Evolutionary conservation across 306 rosid species (phyloP), one percentile per base, ranked within the genome.

Genomic region (Luffa aegyptiaca): DNA sequence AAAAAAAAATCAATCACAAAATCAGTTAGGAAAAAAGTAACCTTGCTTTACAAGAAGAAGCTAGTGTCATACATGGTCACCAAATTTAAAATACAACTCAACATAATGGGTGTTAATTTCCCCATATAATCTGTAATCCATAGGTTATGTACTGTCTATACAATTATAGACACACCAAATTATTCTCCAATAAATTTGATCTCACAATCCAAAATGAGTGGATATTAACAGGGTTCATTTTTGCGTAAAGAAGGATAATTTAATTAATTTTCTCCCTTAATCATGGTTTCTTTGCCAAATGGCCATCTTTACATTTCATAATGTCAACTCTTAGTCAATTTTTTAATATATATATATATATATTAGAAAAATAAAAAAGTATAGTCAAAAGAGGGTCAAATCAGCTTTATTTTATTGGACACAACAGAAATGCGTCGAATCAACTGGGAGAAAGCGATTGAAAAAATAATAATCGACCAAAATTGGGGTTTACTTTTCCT

Each of bases 331-430:
- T 48, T 26, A 26, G 31, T 26, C 0, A 26, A 26, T 26, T 26
- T 26, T 26, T 26, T 26, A 26, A 26, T 26, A 26, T 26, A 26
- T 26, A 26, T 26, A 26, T 26, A 26, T 26, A 26, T 26, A 1
- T 26, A 26, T 26, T 26, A 26, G 31, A 26, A 26, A 26, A 26
- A n/a, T 6, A 18, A 51, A 5, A 55, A 10, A 58, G 35, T 59
- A 31, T 10, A 21, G 41, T 72, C 42, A 72, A 45, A 45, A 70
- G 53, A 70, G 36, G 36, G 76, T 70, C 76, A 70, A 70, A 70
- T 70, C 56, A 70, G 39, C 76, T 70, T 70, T 69, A 70, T 70
- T 45, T 44, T 45, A 70, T 17, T 70, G 76, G 56, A 70, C 37
- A 70, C 37, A 70, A 2, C 42, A 48, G 41, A 44, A 71, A 31